A percentile compares a stretch with the other conserved stretches of the same genome.
Conservation (phyloP, 2,329 filamentous ascomycete species). For the Hymenoscyphus salicellus region DNA sequence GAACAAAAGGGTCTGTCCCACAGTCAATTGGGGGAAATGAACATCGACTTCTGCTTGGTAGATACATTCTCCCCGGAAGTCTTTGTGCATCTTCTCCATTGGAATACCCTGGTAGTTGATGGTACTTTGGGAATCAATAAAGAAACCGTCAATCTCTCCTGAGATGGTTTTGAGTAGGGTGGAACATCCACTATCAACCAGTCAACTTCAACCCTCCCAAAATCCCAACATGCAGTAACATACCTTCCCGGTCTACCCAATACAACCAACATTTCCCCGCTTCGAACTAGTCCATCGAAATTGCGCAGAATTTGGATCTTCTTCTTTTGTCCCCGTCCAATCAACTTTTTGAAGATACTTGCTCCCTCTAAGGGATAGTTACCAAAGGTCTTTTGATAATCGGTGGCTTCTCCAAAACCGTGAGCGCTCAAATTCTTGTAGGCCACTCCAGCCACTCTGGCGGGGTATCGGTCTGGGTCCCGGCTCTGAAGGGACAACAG, state of each 20-base stretch:
- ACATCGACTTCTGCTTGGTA: conserved; percentile 76
- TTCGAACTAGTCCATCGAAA: conserved; percentile 62
- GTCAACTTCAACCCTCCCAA: neutral
- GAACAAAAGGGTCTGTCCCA: conserved; percentile 71
- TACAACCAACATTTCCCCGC: conserved; percentile 66
- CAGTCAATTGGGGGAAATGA: conserved; percentile 75
- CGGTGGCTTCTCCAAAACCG: conserved; percentile 65
- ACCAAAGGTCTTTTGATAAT: conserved; percentile 65
- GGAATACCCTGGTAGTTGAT: conserved; percentile 61
- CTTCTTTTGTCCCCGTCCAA: conserved; percentile 50
- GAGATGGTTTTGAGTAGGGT: conserved; percentile 60
- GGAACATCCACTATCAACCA: conserved; percentile 52
- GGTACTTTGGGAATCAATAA: conserved; percentile 47
- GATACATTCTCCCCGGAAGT: conserved; percentile 64
- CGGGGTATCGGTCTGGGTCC: conserved; percentile 49
- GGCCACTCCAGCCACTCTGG: conserved; percentile 61
- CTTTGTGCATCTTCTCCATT: conserved; percentile 49
- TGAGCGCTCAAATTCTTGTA: conserved; percentile 68
- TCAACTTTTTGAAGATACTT: conserved; percentile 45
- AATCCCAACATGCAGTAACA: neutral
- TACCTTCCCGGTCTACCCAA: conserved; percentile 62
- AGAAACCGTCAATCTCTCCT: conserved; percentile 54
- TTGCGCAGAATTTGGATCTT: conserved; percentile 57
- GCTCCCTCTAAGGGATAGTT: conserved; percentile 57
- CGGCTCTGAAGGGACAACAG: conserved; percentile 48